Evolutionary conservation across 306 rosid genomes (phyloP).

Genomic region (Acacia crassicarpa): DNA sequence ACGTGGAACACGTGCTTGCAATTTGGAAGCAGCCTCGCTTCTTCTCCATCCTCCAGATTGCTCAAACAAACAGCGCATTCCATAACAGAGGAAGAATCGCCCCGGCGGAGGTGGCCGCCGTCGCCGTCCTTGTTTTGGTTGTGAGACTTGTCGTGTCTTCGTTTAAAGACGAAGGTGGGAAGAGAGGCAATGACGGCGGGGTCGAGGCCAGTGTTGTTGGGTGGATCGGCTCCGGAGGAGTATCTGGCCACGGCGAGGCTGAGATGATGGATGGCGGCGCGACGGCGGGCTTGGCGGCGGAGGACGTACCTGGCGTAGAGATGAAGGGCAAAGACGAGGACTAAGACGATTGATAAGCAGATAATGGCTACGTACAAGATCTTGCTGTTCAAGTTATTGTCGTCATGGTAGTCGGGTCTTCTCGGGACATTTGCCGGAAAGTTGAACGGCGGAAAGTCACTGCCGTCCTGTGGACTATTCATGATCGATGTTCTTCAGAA

Average conservation of each 20-base stretch:
- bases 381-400: constrained; percentile 44
- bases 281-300: constrained; percentile 66
- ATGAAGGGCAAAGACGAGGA: constrained; percentile 68
- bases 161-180: constrained; percentile 35
- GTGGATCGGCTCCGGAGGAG: constrained; percentile 15
- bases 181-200: constrained; percentile 38
- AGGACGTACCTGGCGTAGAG: constrained; percentile 67
- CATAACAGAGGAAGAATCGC: background rate
- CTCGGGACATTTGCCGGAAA: background rate
- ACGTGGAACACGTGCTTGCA: constrained; percentile 51
- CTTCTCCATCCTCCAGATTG: constrained; percentile 38
- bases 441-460: background rate
- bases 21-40: constrained; percentile 42
- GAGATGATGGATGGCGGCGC: constrained; percentile 43
- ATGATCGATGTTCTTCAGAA: background rate
- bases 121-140: background rate
- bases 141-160: background rate
- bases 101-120: background rate
- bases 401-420: background rate
- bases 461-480: background rate
- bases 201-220: constrained; percentile 45
- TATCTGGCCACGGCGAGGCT: constrained; percentile 43
- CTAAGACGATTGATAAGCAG: constrained; percentile 54
- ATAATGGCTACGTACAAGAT: constrained; percentile 61
- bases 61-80: constrained; percentile 58